These are phyloP conservation scores for Monosporozyma yasuniensis DNA, from an alignment of 805 yeast genomes.

Conservation along the genomic window DNA sequence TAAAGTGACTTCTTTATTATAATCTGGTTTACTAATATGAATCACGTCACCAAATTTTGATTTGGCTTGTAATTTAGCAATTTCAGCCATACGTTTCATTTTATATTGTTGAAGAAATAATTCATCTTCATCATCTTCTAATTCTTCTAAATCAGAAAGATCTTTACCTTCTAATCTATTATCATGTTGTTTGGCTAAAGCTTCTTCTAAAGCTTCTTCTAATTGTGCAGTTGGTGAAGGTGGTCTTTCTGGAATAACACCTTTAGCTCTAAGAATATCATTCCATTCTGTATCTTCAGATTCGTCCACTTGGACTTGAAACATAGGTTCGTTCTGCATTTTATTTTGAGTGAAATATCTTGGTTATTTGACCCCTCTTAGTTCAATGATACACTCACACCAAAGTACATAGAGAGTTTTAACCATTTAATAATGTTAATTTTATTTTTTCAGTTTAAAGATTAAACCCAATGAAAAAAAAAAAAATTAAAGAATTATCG, in stretches of 20 bases:
- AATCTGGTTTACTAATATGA: conserved; percentile 81
- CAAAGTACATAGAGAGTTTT: too few relatives aligned
- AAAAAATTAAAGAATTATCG: too few relatives aligned
- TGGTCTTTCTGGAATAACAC: conserved; percentile 85
- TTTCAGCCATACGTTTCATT: conserved; percentile 65
- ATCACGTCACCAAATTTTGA: conserved; percentile 66
- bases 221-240: conserved; percentile 81
- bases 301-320: conserved; percentile 85
- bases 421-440: too few relatives aligned
- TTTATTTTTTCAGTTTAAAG: too few relatives aligned
- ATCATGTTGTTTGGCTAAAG: conserved; percentile 68
- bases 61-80: conserved; percentile 47
- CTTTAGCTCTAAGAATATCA: conserved; percentile 82
- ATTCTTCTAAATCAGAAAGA: conserved; percentile 72
- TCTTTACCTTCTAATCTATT: conserved; percentile 71
- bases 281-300: conserved; percentile 98
- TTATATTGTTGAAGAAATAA: conserved; percentile 77
- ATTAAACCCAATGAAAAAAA: too few relatives aligned
- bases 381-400: too few relatives aligned
- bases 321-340: conserved; percentile 43
- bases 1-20: conserved; percentile 73
- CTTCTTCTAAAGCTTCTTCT: conserved; percentile 83
- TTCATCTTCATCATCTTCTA: conserved; percentile 91
- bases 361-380: not conserved
- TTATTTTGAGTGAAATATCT: not conserved